These are phyloP conservation scores for Fusarium sp. DNA, from an alignment of 2,329 filamentous ascomycete genomes.

Conservation along the genomic window DNA sequence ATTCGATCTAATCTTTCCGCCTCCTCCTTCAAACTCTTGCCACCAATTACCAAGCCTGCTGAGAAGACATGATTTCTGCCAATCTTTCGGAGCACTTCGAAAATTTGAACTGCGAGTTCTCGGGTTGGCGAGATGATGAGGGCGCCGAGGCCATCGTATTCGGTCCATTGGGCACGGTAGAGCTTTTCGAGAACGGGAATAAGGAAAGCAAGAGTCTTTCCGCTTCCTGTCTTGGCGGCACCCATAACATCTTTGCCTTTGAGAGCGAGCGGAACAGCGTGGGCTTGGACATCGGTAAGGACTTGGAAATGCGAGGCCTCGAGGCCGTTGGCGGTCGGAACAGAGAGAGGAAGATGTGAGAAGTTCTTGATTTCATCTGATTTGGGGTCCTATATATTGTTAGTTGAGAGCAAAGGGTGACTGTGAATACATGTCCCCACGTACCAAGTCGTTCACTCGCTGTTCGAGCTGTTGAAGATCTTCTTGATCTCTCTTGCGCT, in stretches of 20 bases:
- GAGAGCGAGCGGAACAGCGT: constrained; percentile 87
- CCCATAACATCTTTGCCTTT: constrained; percentile 90
- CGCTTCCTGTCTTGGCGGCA: constrained; percentile 94
- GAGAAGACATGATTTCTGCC: constrained; percentile 91
- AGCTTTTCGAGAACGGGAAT: constrained; percentile 93
- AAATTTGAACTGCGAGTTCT: constrained; percentile 96
- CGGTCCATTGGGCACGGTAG: constrained; percentile 88
- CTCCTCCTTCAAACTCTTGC: constrained; percentile 89
- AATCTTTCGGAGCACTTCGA: constrained; percentile 90
- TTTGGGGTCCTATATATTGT: constrained; percentile 67
- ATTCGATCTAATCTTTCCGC: constrained; percentile 86
- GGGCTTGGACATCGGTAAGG: constrained; percentile 90
- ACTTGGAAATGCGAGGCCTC: constrained; percentile 88
- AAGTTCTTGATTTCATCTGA: constrained; percentile 73
- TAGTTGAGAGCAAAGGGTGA: not conserved
- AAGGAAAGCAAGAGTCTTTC: constrained; percentile 94
- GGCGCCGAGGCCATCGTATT: constrained; percentile 90
- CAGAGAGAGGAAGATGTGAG: constrained; percentile 85
- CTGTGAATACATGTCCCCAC: not conserved
- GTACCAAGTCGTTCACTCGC: constrained; percentile 50
- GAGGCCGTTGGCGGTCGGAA: constrained; percentile 81
- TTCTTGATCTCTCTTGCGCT: constrained; percentile 53
- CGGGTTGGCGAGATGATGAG: constrained; percentile 94
- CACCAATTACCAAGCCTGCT: constrained; percentile 92
- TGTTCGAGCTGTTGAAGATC: constrained; percentile 49